phyloP scores from a whole-genome alignment of 139 green algal species.

The Auxenochlorella pyrenoidosa region DNA sequence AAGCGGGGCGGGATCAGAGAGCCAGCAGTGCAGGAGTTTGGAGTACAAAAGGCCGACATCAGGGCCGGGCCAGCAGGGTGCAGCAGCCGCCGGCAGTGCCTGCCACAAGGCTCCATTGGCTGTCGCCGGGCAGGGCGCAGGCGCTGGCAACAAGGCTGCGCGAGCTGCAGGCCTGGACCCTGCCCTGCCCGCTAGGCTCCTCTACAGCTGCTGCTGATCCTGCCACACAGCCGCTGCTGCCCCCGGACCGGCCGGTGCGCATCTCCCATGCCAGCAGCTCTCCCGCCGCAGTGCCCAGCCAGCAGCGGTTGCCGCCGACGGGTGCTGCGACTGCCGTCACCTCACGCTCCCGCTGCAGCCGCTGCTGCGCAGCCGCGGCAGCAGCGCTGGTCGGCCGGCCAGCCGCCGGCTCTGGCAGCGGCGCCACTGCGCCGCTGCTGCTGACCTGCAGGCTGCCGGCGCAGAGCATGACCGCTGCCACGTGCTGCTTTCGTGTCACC shows the following conservation, averaged over 20 bases:
- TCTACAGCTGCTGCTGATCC: not conserved
- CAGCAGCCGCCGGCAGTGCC: conserved; percentile 1
- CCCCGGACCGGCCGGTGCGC: not conserved
- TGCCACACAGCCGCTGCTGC: not conserved
- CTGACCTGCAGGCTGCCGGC: not conserved
- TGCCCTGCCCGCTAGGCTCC: not conserved
- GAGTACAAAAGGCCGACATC: not conserved
- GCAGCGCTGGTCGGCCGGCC: not conserved
- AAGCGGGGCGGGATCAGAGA: not conserved
- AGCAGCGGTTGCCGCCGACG: not conserved
- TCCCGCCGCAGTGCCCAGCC: conserved; percentile 16
- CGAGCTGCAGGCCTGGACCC: not conserved
- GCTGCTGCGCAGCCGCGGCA: not conserved
- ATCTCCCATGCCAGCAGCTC: conserved; percentile 2
- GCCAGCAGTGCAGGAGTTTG: too few relatives aligned
- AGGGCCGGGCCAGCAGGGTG: not conserved
- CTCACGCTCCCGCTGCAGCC: not conserved
- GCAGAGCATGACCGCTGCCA: conserved; percentile 15
- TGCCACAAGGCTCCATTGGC: not conserved
- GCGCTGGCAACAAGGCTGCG: not conserved
- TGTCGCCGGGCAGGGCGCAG: not conserved
- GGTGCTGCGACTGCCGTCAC: not conserved
- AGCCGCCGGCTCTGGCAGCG: not conserved
- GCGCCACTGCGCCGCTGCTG: not conserved
- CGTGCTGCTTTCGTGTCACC: not conserved